A percentile compares a stretch with the other conserved stretches of the same genome.
Conservation (phyloP, 163 green algal genomes). For the Scenedesmus sp. region DNA sequence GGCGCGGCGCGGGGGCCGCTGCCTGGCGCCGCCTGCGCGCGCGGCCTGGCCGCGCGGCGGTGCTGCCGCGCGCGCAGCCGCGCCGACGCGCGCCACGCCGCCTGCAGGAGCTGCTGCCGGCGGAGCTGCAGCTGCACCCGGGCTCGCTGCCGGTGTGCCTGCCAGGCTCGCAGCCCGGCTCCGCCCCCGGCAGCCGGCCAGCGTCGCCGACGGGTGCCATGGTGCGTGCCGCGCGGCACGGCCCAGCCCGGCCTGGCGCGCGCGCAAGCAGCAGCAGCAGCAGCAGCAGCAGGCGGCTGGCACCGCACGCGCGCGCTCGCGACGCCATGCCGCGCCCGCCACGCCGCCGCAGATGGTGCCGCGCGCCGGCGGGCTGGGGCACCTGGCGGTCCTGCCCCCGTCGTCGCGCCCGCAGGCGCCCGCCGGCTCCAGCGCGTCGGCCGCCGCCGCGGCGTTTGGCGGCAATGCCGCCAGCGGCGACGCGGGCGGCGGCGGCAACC, state of each 20-base stretch:
- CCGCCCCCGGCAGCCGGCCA: conserved; percentile 10
- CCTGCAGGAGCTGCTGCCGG: neutral
- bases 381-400: conserved; percentile 1
- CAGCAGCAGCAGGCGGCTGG: no score
- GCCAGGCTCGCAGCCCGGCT: neutral
- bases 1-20: neutral
- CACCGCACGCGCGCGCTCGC: neutral
- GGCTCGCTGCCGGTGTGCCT: neutral
- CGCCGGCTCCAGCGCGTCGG: no score
- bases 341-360: neutral
- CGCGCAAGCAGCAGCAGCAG: no score
- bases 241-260: no score
- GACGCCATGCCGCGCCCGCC: neutral
- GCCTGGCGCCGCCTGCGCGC: neutral
- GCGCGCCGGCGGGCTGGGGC: neutral
- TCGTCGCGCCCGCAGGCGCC: no score
- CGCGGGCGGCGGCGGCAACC: no score
- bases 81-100: no score
- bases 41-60: neutral
- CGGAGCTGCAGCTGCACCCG: neutral
- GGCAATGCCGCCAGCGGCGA: no score
- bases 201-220: no score
- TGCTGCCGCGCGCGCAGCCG: neutral
- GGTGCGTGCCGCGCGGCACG: no score
- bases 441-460: no score